Base-by-base conservation (phyloP, 169 alveolate species). In the Plasmodium gallinaceum region DNA sequence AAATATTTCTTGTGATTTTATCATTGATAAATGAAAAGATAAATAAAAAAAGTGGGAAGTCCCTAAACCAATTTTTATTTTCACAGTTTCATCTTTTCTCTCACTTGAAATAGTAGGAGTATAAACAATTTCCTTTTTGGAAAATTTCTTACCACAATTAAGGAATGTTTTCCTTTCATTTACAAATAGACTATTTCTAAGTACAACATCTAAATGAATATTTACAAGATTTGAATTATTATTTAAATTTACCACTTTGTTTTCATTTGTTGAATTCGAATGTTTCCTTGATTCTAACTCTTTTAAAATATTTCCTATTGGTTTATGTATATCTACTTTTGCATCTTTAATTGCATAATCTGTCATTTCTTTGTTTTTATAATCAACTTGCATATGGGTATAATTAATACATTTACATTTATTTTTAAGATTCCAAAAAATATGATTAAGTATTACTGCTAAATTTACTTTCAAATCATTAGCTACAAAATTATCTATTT, bases 11-110 rank as follows among this genome's bases (percentile, higher is more conserved):
- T 76, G 52, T n/a, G 74, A 76, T 58, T 76, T 64, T 45, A 76
- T 32, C 18, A 46, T 46, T 64, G 89, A 76, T 76, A 76, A 43
- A 51, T 76, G 18, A 76, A 76, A 64, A 1, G 74, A 64, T 43
- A 76, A 64, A 51, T 76, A 76, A 64, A 76, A 76, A 57, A 46
- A 76, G 14, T n/a, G 62, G 32, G 74, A 64, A 45, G 76, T n/a
- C 10, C 48, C 66, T 69, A 76, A 6, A 64, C 76, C 89, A 37
- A 76, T 68, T 64, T 76, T 76, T 64, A 76, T 76, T 64, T 76
- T 76, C 65, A 76, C 45, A 16, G 66, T 76, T 76, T 76, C 70
- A 42, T 54, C 46, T 76, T 76, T 64, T 48, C 75, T 32, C 12
- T 5, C 7, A 76, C 9, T 22, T 48, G 89, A 48, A 76, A 76